Evolutionary conservation across 148 eudicot species (phyloP).

Genomic region (Cornus suecica): DNA sequence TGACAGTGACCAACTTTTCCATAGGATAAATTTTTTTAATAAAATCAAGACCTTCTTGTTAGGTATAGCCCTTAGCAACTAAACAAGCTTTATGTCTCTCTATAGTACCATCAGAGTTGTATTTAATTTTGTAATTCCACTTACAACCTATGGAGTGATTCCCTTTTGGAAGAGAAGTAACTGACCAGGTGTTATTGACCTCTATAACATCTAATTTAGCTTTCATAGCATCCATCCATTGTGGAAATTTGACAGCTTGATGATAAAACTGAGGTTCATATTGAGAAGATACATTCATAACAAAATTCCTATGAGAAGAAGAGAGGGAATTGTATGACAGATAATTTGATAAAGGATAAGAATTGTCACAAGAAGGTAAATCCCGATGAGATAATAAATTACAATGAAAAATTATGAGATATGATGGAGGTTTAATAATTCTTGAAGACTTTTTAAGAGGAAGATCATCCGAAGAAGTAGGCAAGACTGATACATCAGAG

Average conservation of each 20-base stretch:
- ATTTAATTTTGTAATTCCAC: conserved; percentile 7
- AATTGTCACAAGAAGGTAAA: neutral
- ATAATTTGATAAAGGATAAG: neutral
- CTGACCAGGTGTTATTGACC: no score
- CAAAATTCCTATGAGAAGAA: neutral
- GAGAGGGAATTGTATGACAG: neutral
- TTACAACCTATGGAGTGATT: neutral
- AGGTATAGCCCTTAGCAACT: neutral
- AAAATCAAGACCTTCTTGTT: conserved; percentile 9
- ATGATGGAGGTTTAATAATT: neutral
- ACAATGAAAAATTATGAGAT: neutral
- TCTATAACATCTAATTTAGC: neutral
- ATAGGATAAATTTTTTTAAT: neutral
- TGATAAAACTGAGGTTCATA: neutral
- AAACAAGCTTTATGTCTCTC: conserved; percentile 6
- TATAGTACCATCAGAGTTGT: conserved; percentile 4
- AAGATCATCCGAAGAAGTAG: neutral
- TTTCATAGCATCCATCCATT: neutral
- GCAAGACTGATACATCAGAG: neutral
- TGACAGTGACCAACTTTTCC: neutral
- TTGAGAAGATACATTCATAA: no score
- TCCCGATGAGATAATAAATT: neutral
- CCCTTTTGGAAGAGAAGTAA: neutral
- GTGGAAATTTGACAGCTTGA: neutral
- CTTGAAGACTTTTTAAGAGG: neutral